A percentile compares a stretch with the other conserved stretches of the same genome.
Evolutionary conservation across 2,329 filamentous ascomycete species (phyloP).

Genomic region (Xylaria sp.): DNA sequence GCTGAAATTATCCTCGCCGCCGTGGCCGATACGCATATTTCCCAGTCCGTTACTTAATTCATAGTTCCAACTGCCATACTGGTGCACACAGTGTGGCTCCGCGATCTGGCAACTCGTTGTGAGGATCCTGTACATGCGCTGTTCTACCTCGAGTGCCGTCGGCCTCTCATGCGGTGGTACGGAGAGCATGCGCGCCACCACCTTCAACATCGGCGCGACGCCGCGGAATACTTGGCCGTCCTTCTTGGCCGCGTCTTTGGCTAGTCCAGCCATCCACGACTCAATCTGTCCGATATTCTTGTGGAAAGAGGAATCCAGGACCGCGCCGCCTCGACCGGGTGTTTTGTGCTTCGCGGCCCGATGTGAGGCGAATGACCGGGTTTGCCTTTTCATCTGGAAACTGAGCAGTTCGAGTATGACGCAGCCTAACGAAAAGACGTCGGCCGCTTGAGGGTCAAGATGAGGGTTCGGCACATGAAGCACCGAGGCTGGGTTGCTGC

Average conservation of each 20-base stretch:
- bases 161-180: constrained; percentile 56
- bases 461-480: constrained; percentile 46
- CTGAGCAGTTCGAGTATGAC: constrained; percentile 73
- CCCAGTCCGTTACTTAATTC: constrained; percentile 39
- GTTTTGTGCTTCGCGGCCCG: constrained; percentile 67
- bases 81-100: constrained; percentile 59
- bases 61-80: constrained; percentile 42
- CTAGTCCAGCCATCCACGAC: constrained; percentile 66
- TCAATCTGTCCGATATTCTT: constrained; percentile 70
- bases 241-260: constrained; percentile 60
- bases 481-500: constrained; percentile 38
- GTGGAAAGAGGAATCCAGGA: constrained; percentile 72
- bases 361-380: constrained; percentile 66
- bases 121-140: constrained; percentile 55
- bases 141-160: constrained; percentile 54
- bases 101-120: constrained; percentile 49
- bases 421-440: constrained; percentile 74
- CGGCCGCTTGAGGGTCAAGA: constrained; percentile 60
- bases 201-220: constrained; percentile 54
- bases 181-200: constrained; percentile 59
- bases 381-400: constrained; percentile 69
- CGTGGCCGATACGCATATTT: constrained; percentile 37
- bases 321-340: constrained; percentile 59
- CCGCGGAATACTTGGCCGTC: constrained; percentile 53
- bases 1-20: constrained; percentile 32